Evolutionary conservation across 2,329 filamentous ascomycete species (phyloP).

Genomic region (Aspergillus udagawae): DNA sequence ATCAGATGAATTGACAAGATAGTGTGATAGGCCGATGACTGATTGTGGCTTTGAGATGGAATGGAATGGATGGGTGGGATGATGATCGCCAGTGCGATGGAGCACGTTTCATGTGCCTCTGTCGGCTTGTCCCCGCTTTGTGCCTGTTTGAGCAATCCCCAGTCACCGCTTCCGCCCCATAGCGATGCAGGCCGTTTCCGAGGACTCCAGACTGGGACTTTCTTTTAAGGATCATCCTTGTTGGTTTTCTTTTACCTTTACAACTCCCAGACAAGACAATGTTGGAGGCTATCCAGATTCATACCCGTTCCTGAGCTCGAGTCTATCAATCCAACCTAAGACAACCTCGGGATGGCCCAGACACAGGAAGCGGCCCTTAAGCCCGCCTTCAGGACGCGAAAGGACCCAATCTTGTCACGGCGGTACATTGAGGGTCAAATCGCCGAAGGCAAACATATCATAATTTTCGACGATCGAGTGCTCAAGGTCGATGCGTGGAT

Average conservation of each 20-base stretch:
- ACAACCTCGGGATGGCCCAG: constrained; percentile 3
- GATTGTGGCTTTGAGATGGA: constrained; percentile 1
- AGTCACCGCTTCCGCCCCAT: background rate
- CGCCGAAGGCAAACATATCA: constrained; percentile 71
- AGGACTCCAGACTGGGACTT: background rate
- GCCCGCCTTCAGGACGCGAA: constrained; percentile 27
- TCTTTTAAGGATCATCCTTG: background rate
- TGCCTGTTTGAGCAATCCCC: constrained; percentile 1
- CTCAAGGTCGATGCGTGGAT: constrained; percentile 87
- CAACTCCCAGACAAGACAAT: background rate
- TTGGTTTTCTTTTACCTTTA: background rate
- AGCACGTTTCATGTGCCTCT: constrained; percentile 4
- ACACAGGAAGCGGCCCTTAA: constrained; percentile 2
- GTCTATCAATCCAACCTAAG: constrained; percentile 1
- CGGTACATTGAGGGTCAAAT: constrained; percentile 76
- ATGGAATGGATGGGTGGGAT: constrained; percentile 7
- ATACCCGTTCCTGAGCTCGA: background rate
- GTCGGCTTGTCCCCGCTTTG: constrained; percentile 5
- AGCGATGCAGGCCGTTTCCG: background rate
- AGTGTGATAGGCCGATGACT: background rate
- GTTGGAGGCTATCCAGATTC: background rate
- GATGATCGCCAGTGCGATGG: constrained; percentile 3
- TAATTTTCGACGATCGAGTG: constrained; percentile 77
- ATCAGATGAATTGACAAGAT: background rate
- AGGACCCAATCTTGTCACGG: constrained; percentile 53